Evolutionary conservation across 1,139 yeast genomes (phyloP), one percentile per base, ranked within the genome.

Genomic region (Saccharomyces pastorianus): DNA sequence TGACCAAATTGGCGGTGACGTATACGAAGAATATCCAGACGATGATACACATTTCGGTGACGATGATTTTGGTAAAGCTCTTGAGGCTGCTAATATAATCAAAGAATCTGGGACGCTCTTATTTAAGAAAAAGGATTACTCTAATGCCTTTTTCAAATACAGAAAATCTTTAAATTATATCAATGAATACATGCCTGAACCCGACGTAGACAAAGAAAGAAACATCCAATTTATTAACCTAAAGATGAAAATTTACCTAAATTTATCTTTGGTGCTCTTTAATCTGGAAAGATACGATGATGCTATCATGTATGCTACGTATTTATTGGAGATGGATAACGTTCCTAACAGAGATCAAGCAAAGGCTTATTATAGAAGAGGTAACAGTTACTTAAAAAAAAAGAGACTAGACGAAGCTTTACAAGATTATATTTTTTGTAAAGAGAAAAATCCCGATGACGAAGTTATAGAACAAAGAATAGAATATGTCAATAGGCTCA

Each of bases 11-110:
- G 89, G 86, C 1, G 88, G 88, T 6, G 95, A 86, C 62, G 68
- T 80, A 0, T 86, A 77, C 62, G 93, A 85, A 68, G 95, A 86
- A 64, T 81, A 76, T 61, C 95, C 95, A 0, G 90, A 83, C 59
- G 88, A 84, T 63, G 90, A 84, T 61, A 74, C 63, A 44, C 72
- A 73, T 57, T 80, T 84, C 51, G 82, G 79, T 57, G 79, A 79
- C 51, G 84, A 85, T 32, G 81, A 84, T 47, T 74, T 83, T 6
- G 76, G 73, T 54, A 67, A 68, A 20, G 84, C 84, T 0, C 80
- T 64, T 58, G 69, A 71, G 6, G 88, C 85, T 0, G 70, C 83
- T 0, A 59, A 60, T 8, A 78, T 67, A 23, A 85, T 86, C 50
- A 86, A 86, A 60, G 83, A 81, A 34, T 80, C 90, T 48, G 95